Evolutionary conservation across 2,329 filamentous ascomycete genomes (phyloP).

Genomic region (Colletotrichum eleusines): DNA sequence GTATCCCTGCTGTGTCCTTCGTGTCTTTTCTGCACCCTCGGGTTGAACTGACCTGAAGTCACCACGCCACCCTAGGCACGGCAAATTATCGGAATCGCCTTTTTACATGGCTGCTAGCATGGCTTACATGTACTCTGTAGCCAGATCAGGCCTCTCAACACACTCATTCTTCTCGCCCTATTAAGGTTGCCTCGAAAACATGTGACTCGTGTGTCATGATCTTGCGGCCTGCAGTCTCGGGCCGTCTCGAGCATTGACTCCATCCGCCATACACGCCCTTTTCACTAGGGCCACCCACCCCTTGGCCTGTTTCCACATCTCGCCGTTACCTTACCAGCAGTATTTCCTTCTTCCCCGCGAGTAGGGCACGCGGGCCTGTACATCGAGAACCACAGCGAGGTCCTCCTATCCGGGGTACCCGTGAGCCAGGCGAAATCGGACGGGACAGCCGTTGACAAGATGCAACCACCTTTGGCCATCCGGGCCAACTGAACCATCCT

Average conservation of each 20-base stretch:
- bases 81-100: no score
- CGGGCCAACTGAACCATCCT: no score
- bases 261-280: not conserved
- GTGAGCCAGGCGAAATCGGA: not conserved
- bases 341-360: no score
- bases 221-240: no score
- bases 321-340: not conserved
- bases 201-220: no score
- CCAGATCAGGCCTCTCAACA: not conserved
- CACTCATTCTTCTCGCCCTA: not conserved
- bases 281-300: not conserved
- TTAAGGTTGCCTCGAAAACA: not conserved
- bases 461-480: no score
- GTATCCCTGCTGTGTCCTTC: not conserved
- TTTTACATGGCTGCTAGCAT: not conserved
- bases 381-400: not conserved
- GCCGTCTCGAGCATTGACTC: no score
- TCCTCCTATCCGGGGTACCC: not conserved
- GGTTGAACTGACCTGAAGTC: not conserved
- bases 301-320: not conserved
- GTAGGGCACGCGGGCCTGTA: not conserved
- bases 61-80: not conserved
- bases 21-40: not conserved
- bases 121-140: not conserved
- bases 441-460: not conserved